A percentile compares a stretch with the other conserved stretches of the same genome.
These are phyloP conservation scores for Paecilomyces niveus DNA, from an alignment of 2,329 filamentous ascomycete species.

Conservation along the genomic window DNA sequence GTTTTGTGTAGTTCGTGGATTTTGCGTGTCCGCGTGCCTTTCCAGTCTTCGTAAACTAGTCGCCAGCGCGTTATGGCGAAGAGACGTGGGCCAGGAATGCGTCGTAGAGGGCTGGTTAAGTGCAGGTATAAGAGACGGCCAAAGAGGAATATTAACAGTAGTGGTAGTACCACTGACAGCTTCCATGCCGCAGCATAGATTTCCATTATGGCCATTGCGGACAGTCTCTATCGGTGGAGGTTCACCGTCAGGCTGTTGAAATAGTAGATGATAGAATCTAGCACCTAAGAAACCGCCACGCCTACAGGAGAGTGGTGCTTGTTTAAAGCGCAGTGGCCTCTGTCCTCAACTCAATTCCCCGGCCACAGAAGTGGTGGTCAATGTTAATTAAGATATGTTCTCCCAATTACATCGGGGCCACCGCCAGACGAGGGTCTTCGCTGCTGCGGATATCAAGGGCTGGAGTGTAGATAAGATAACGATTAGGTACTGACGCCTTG, in stretches of 20 bases:
- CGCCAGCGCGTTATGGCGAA: constrained; percentile 41
- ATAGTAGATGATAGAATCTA: too few relatives aligned
- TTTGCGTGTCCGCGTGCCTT: constrained; percentile 34
- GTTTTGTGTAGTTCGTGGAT: constrained; percentile 38
- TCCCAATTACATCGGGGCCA: background rate
- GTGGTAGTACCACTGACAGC: background rate
- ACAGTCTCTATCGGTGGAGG: background rate
- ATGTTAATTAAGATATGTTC: background rate
- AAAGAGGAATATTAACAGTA: background rate
- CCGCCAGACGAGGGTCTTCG: background rate
- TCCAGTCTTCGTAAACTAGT: constrained; percentile 39
- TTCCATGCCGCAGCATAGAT: background rate
- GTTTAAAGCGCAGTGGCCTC: background rate
- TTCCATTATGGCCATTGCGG: background rate
- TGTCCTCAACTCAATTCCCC: background rate
- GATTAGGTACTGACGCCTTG: background rate
- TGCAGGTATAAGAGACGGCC: background rate
- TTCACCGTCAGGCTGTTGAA: background rate
- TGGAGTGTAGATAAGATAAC: background rate
- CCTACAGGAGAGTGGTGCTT: background rate
- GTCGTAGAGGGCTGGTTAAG: background rate
- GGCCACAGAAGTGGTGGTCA: background rate
- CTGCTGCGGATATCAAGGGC: background rate
- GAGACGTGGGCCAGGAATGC: constrained; percentile 27
- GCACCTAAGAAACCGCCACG: too few relatives aligned